phyloP scores from a whole-genome alignment of 257 asterid species.

The Solanum paucissectum region DNA sequence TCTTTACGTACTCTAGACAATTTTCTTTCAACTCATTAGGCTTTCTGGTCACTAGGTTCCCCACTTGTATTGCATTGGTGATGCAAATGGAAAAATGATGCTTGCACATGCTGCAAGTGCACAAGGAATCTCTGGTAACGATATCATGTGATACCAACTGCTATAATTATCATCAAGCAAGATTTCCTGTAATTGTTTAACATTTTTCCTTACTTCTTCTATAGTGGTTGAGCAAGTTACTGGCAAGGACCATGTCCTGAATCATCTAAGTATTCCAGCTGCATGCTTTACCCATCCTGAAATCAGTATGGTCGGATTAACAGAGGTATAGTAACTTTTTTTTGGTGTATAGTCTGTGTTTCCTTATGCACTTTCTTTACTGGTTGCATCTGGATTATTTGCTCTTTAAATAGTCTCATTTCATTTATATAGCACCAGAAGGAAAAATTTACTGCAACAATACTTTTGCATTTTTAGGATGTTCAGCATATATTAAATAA shows the following conservation, averaged over 20 bases:
- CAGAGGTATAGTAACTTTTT: constrained; percentile 49
- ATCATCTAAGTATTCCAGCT: constrained; percentile 92
- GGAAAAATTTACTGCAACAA: background rate
- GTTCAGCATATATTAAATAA: background rate
- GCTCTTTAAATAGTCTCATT: background rate
- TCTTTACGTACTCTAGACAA: background rate
- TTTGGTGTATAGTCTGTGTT: background rate
- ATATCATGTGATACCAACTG: constrained; percentile 2
- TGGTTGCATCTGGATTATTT: background rate
- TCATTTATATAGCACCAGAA: background rate
- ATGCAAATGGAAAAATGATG: constrained; percentile 99
- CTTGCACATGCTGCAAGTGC: constrained; percentile 99
- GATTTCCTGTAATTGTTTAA: constrained; percentile 3
- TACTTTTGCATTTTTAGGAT: background rate
- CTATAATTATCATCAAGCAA: constrained; percentile 1
- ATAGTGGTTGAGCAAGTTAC: constrained; percentile 91
- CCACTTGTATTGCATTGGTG: constrained; percentile 93
- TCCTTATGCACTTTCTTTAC: constrained; percentile 1
- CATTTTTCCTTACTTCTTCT: constrained; percentile 10
- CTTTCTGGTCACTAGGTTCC: constrained; percentile 53
- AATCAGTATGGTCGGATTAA: constrained; percentile 96
- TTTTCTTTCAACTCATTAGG: constrained; percentile 5
- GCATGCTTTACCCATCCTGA: constrained; percentile 99
- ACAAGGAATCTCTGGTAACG: constrained; percentile 80
- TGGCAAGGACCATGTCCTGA: constrained; percentile 83